Base-by-base conservation (phyloP, 352 stramenopile genomes). In the Globisporangium carolinianum region DNA sequence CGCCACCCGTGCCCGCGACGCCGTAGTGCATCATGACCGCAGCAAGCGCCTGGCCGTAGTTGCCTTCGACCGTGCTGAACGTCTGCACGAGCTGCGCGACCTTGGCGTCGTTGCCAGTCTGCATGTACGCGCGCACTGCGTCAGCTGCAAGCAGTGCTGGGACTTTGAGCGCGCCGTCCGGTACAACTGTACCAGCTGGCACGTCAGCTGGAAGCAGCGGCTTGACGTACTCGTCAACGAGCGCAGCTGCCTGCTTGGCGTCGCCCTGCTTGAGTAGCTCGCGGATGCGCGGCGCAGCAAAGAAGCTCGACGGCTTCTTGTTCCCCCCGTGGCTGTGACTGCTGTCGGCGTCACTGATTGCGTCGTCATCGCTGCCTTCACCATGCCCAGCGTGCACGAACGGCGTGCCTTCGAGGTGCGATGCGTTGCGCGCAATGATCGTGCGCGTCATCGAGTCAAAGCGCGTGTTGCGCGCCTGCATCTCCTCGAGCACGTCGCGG, bases 391-490 rank as follows among this genome's bases (percentile, higher is more conserved):
- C 43, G 66, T 3, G 58, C 41, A 68, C 67, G 61, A 78, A 86
- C 7, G 60, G 55, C 3, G 75, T 76, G 38, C 61, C 70, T 58
- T 79, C 61, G 14, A 88, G 58, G 38, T 58, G 60, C 9, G 72
- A 57, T 15, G 69, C 67, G 63, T 88, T 87, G 58, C 76, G 76
- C 42, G 73, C 47, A 36, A 88, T 75, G 57, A 91, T 81, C 11
- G 62, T 58, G 55, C 83, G 66, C 39, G 77, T 87, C 64, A 66
- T 79, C 15, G 67, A 76, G 51, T 89, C 75, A 32, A 82, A 80
- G n/a, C 66, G 66, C n/a, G 87, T 63, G 17, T 68, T 73, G 14
- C 77, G 72, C 24, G 70, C 67, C 36, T 62, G 60, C 79, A 91
- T 91, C 52, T 91, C 82, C 15, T 81, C 64, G 39, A 91, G 54